Base-by-base conservation (phyloP, 1,284 basidiomycete species). In the Pholiota adiposa region DNA sequence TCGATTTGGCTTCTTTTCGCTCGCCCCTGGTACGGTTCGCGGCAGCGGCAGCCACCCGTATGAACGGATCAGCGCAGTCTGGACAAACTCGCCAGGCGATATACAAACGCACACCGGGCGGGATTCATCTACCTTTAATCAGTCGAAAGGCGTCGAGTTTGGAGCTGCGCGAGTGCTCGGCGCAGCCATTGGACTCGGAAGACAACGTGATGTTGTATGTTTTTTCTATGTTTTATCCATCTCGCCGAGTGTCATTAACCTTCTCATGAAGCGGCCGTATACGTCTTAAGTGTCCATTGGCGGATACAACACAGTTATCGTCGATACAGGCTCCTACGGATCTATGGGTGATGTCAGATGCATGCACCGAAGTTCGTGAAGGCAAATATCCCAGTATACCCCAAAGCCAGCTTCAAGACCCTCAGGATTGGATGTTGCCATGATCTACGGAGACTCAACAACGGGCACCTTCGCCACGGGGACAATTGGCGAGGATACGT, bases 271-370 rank as follows among this genome's bases (percentile, higher is more conserved):
- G 83, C 31, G 75, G 77, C 6, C n/a, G n/a, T 85, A 85, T 61
- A 82, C 69, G 27, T 76, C 83, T n/a, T 69, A 79, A 19, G 62
- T 83, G 31, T 73, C 72, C 23, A 69, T 85, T 43, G 82, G 83
- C 31, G 73, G 68, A 25, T 16, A 67, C 71, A 3, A 70, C 74
- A 3, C 82, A 16, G 67, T 84, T 18, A 73, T 84, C 38, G 69
- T 85, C 23, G 82, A 86, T 58, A 85, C 83, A 6, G 84, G 84
- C 34, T 86, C 84, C 3, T 81, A n/a, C 83, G 4, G 84, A 86
- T 64, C 62, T 85, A 7, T 87, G 85, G 85, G 77, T 83, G n/a
- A 65, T 81, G 25, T 83, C 84, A 0, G 76, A 81, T 27, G 69
- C 72, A 1, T 86, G 83, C 67, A 72, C 65, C 11, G 63, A 60